phyloP scores from a whole-genome alignment of 2,329 filamentous ascomycete genomes.

The Lachnellula cervina region DNA sequence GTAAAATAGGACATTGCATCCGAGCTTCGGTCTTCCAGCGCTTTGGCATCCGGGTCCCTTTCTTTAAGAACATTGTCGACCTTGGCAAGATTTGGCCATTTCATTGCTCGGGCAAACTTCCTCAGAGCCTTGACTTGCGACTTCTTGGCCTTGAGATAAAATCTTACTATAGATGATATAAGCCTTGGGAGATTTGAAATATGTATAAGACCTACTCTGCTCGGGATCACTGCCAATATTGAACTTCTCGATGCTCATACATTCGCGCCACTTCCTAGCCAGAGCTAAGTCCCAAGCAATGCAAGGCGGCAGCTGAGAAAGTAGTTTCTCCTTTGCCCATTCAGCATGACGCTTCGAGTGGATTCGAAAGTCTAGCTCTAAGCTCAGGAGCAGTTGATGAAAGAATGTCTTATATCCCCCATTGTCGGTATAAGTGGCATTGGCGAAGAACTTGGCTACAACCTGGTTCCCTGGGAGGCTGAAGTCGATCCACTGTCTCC shows the following conservation, averaged over 20 bases:
- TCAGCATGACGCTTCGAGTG: constrained; percentile 57
- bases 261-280: constrained; percentile 67
- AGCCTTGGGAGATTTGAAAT: constrained; percentile 24
- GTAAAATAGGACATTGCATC: constrained; percentile 76
- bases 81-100: constrained; percentile 69
- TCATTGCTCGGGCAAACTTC: constrained; percentile 66
- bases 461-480: constrained; percentile 66
- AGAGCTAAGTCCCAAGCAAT: constrained; percentile 70
- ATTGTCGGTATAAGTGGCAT: constrained; percentile 50
- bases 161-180: constrained; percentile 41
- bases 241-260: constrained; percentile 61
- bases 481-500: constrained; percentile 71
- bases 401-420: constrained; percentile 60
- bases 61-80: constrained; percentile 59
- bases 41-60: constrained; percentile 45
- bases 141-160: constrained; percentile 61
- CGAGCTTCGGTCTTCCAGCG: constrained; percentile 57
- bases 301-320: constrained; percentile 61
- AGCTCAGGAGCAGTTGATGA: constrained; percentile 68
- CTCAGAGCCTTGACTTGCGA: constrained; percentile 64
- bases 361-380: constrained; percentile 68
- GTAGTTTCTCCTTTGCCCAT: constrained; percentile 58
- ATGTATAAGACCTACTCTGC: constrained; percentile 37
- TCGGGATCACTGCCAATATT: constrained; percentile 46
- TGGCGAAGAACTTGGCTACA: constrained; percentile 67